A percentile compares a stretch with the other conserved stretches of the same genome.
Conservation (phyloP, 331 rosid species). For the Acacia pycnantha region DNA sequence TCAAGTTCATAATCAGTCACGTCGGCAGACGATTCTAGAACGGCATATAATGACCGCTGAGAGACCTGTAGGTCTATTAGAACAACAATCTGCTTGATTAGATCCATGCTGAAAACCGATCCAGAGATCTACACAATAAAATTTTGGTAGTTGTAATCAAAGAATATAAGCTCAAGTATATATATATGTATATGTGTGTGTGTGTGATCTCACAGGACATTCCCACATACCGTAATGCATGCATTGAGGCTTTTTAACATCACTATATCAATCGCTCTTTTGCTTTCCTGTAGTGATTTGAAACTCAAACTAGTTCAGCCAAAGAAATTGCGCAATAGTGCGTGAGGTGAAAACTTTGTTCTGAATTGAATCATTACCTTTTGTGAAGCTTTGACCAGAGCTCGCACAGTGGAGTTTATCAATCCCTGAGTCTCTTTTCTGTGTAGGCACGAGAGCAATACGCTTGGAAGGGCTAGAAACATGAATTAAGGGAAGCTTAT, state of each 20-base stretch:
- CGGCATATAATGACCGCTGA: neutral
- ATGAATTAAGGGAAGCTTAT: constrained; percentile 3
- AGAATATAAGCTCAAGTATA: neutral
- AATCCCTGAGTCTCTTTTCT: neutral
- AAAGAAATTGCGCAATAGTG: neutral
- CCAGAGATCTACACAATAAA: neutral
- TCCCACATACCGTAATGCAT: neutral
- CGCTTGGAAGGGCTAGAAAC: constrained; percentile 30
- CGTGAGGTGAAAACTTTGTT: neutral
- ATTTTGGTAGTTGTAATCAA: neutral
- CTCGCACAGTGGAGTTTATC: neutral
- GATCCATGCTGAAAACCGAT: neutral
- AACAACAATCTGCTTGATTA: neutral
- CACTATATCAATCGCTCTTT: neutral
- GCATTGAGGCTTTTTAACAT: neutral
- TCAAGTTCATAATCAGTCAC: neutral
- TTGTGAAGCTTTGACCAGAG: constrained; percentile 5
- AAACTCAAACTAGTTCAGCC: neutral
- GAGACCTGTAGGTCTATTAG: neutral
- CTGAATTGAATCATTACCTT: constrained; percentile 1
- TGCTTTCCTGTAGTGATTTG: neutral
- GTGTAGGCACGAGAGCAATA: constrained; percentile 5
- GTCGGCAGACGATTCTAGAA: neutral
- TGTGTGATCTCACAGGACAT: neutral
- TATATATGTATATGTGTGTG: too few relatives aligned